A percentile compares a stretch with the other conserved stretches of the same genome.
Evolutionary conservation across 2,329 filamentous ascomycete species (phyloP).

Genomic region (Aspergillus ochraceus): DNA sequence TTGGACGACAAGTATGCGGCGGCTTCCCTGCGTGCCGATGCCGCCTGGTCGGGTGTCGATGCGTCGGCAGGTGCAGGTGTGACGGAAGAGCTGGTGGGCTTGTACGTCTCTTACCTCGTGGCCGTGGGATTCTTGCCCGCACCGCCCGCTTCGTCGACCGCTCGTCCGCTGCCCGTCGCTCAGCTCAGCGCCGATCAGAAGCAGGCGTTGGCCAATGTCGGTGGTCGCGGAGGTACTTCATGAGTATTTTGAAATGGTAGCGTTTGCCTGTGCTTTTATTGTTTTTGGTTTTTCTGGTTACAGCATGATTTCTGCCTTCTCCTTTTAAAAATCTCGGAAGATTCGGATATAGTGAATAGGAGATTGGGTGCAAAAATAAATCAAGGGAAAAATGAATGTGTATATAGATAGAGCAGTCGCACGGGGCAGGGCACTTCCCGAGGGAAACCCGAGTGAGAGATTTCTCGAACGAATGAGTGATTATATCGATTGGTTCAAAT

Average conservation of each 20-base stretch:
- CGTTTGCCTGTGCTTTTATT: neutral
- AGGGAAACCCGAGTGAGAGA: neutral
- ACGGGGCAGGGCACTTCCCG: neutral
- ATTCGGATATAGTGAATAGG: neutral
- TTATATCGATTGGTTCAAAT: neutral
- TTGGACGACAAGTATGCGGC: conserved; percentile 72
- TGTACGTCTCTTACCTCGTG: conserved; percentile 64
- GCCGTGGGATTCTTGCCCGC: conserved; percentile 61
- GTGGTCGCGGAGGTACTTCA: conserved; percentile 49
- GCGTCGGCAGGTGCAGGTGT: conserved; percentile 59
- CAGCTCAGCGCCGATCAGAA: conserved; percentile 49
- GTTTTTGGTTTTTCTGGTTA: neutral
- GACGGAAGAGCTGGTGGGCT: conserved; percentile 60
- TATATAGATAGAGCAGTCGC: neutral
- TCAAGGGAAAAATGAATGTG: neutral
- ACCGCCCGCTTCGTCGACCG: conserved; percentile 23
- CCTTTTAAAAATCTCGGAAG: neutral
- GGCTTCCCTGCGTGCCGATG: conserved; percentile 63
- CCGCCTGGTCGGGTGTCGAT: conserved; percentile 58
- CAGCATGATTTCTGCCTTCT: conserved; percentile 4
- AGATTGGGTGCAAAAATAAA: neutral
- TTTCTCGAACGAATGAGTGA: neutral
- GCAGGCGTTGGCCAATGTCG: conserved; percentile 53
- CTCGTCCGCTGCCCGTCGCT: conserved; percentile 44
- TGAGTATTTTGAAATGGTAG: conserved; percentile 13